Base-by-base conservation (phyloP, 768 basidiomycete species). In the Trametes cubensis region DNA sequence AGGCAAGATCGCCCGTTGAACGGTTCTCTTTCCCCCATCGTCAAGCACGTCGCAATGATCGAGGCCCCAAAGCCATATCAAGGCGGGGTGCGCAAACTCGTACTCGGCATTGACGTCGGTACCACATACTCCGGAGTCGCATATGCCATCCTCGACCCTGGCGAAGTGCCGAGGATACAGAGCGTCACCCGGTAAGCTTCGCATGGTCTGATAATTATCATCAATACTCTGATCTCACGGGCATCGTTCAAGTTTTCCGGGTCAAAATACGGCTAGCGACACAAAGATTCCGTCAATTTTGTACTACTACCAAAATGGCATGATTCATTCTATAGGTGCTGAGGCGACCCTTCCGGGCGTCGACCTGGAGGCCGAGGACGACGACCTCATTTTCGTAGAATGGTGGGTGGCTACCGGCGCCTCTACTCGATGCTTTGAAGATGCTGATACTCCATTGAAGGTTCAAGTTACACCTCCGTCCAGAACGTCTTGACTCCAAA, bases 71-170 rank as follows among this genome's bases (percentile, higher is more conserved):
- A 61, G 34, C 74, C 76, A 2, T 81, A 79, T 71, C 68, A 66
- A 30, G 83, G 82, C 18, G n/a, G 72, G 8, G 60, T 66, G 34
- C 76, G 78, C 40, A 78, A 77, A 56, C 70, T 84, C 6, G 77
- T 83, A 2, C 64, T 85, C 30, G 83, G 81, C 0, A 80, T 85
- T 39, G 83, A 85, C 60, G 68, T 85, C 0, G 83, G 83, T 6
- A 84, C 80, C 0, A 84, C 81, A 0, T 83, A 73, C 47, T 83
- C 82, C 41, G 81, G 81, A 2, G 73, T 83, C 10, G 79, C 80
- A 0, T 83, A 83, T 62, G 73, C 71, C 30, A 66, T 77, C 40
- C 72, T 78, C 8, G 73, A 77, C 50, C 77, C 76, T 23, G 76
- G 76, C 0, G 71, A 75, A 34, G 61, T 74, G 14, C 76, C 76